Conservation (phyloP, 108 stramenopile genomes). For the Fragilaria radians region DNA sequence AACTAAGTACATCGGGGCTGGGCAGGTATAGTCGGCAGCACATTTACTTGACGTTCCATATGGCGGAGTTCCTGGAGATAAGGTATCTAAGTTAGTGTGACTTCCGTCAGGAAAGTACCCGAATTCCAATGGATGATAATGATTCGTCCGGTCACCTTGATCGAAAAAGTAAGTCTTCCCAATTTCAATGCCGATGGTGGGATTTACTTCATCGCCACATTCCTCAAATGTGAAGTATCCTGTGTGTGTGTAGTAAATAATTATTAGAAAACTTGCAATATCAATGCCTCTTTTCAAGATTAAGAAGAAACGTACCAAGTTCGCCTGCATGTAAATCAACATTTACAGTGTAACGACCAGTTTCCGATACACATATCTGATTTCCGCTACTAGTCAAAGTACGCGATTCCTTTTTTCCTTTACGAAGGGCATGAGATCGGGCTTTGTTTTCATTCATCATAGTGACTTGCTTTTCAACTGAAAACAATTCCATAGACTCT, state of each 20-base stretch:
- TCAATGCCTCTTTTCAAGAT: neutral
- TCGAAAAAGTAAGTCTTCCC: constrained; percentile 71
- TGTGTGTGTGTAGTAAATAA: constrained; percentile 18
- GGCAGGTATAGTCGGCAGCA: constrained; percentile 34
- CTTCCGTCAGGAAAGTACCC: constrained; percentile 86
- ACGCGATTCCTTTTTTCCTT: neutral
- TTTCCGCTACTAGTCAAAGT: neutral
- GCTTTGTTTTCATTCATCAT: neutral
- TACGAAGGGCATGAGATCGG: neutral
- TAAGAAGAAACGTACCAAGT: constrained; percentile 21
- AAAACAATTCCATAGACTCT: neutral
- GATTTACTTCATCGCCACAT: constrained; percentile 63
- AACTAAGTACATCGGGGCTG: constrained; percentile 78
- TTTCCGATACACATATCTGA: constrained; percentile 9
- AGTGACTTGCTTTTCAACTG: neutral
- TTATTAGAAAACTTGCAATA: neutral
- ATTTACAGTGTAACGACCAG: constrained; percentile 13
- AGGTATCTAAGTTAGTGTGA: constrained; percentile 68
- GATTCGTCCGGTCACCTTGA: constrained; percentile 36
- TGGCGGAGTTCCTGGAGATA: constrained; percentile 59
- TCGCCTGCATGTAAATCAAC: constrained; percentile 22
- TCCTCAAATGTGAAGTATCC: constrained; percentile 81
- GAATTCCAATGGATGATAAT: constrained; percentile 85
- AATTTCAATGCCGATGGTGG: constrained; percentile 67
- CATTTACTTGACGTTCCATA: constrained; percentile 22